Percentiles rank a stretch among this genome's conserved stretches.
Conservation (phyloP, 2,329 filamentous ascomycete genomes). For the Grosmannia penicillata region DNA sequence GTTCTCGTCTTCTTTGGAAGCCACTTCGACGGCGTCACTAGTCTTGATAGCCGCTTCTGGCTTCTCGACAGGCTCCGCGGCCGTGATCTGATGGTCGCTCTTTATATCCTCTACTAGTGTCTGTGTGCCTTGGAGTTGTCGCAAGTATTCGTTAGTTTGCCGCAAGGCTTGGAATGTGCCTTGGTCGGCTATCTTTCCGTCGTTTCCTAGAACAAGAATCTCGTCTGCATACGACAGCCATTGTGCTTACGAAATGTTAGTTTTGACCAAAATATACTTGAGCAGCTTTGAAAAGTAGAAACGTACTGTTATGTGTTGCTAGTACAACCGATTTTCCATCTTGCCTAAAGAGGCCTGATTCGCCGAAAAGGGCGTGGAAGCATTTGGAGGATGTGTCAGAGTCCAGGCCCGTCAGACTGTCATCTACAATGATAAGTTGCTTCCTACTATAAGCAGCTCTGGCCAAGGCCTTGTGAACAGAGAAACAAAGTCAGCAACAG, state of each 20-base stretch:
- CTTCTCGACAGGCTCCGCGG: neutral
- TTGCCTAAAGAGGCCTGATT: conserved; percentile 23
- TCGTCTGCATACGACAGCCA: neutral
- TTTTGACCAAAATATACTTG: no score
- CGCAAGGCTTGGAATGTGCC: neutral
- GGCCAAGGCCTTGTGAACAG: conserved; percentile 25
- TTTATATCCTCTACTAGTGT: no score
- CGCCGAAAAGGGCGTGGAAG: conserved; percentile 25
- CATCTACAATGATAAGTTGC: conserved; percentile 28
- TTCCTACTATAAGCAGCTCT: conserved; percentile 26
- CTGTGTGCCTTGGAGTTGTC: neutral
- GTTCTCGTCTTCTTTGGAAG: neutral
- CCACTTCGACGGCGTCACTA: neutral
- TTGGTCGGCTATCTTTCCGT: conserved; percentile 1
- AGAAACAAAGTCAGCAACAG: no score
- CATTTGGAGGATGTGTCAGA: conserved; percentile 25
- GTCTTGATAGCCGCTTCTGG: neutral
- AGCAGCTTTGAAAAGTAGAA: no score
- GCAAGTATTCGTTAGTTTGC: conserved; percentile 10
- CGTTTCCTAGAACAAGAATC: neutral
- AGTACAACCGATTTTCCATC: conserved; percentile 25
- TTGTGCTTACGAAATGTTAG: conserved; percentile 4
- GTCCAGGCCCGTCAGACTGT: conserved; percentile 30
- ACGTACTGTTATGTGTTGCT: conserved; percentile 20
- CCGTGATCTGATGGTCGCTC: no score